phyloP scores from a whole-genome alignment of 495 filamentous ascomycete genomes.

The Jackrogersella multiformis region DNA sequence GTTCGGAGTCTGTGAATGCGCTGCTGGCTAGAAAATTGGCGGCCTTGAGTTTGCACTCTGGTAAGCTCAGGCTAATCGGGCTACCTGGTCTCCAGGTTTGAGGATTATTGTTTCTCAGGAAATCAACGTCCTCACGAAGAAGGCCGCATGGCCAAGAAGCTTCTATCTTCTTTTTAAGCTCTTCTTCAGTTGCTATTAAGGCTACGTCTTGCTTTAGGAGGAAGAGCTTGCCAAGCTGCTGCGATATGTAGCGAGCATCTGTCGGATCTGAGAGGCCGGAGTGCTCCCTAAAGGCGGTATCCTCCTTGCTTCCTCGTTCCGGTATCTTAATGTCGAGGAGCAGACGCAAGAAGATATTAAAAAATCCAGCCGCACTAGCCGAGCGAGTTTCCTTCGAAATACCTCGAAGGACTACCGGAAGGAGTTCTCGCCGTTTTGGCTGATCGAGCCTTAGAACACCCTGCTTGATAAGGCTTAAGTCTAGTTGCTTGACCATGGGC shows the following conservation, averaged over 20 bases:
- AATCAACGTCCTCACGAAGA: conserved; percentile 73
- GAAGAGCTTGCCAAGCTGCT: conserved; percentile 82
- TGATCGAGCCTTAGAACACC: conserved; percentile 75
- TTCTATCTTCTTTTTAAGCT: conserved; percentile 33
- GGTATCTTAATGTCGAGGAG: conserved; percentile 78
- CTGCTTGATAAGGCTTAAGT: conserved; percentile 88
- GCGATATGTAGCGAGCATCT: conserved; percentile 78
- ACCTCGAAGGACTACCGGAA: conserved; percentile 76
- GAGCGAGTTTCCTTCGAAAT: conserved; percentile 73
- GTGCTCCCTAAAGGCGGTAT: conserved; percentile 69
- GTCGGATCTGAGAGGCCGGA: conserved; percentile 69
- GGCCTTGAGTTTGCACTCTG: conserved; percentile 71
- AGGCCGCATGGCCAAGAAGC: conserved; percentile 70
- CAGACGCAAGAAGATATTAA: conserved; percentile 83
- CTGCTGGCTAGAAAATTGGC: conserved; percentile 81
- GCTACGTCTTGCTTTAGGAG: conserved; percentile 64
- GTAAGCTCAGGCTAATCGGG: conserved; percentile 70
- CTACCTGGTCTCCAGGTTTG: conserved; percentile 73
- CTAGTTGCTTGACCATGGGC: conserved; percentile 86
- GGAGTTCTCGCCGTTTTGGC: conserved; percentile 62
- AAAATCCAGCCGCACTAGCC: conserved; percentile 74
- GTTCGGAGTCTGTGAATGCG: conserved; percentile 80
- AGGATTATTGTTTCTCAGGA: conserved; percentile 73
- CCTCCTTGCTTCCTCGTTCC: conserved; percentile 77
- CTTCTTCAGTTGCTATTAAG: conserved; percentile 48